Evolutionary conservation across 768 basidiomycete genomes (phyloP).

Genomic region (Boletus patriciae): DNA sequence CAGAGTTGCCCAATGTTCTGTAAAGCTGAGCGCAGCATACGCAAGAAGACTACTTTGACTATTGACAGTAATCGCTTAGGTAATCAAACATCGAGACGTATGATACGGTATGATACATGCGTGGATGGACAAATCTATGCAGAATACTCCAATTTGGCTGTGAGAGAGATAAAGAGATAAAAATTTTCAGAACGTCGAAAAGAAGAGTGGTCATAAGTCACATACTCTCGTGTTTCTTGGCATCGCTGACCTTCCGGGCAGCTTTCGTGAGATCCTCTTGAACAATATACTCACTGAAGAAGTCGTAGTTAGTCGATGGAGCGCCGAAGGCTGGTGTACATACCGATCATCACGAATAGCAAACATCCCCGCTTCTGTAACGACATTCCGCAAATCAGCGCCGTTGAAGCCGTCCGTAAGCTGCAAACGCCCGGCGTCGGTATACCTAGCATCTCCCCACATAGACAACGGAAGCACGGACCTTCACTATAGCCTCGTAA

Average conservation of each 20-base stretch:
- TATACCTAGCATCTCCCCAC: background rate
- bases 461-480: constrained; percentile 28
- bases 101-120: constrained; percentile 28
- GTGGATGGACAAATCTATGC: constrained; percentile 28
- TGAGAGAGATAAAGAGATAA: background rate
- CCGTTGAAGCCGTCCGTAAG: constrained; percentile 94
- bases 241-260: constrained; percentile 90
- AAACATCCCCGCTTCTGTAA: constrained; percentile 97
- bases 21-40: background rate
- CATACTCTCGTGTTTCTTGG: constrained; percentile 97
- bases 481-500: constrained; percentile 97
- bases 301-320: constrained; percentile 1
- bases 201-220: constrained; percentile 3
- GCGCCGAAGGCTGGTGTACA: constrained; percentile 19
- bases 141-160: constrained; percentile 47
- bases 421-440: constrained; percentile 36
- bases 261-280: constrained; percentile 98
- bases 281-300: constrained; percentile 73
- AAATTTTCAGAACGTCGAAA: background rate
- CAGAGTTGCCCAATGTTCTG: background rate
- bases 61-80: constrained; percentile 6
- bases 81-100: constrained; percentile 8
- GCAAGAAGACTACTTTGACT: background rate
- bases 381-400: constrained; percentile 92
- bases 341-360: constrained; percentile 95